Percentiles rank a stretch among this genome's conserved stretches.
Evolutionary conservation across 306 rosid species (phyloP).

Genomic region (Carpinus fangiana): DNA sequence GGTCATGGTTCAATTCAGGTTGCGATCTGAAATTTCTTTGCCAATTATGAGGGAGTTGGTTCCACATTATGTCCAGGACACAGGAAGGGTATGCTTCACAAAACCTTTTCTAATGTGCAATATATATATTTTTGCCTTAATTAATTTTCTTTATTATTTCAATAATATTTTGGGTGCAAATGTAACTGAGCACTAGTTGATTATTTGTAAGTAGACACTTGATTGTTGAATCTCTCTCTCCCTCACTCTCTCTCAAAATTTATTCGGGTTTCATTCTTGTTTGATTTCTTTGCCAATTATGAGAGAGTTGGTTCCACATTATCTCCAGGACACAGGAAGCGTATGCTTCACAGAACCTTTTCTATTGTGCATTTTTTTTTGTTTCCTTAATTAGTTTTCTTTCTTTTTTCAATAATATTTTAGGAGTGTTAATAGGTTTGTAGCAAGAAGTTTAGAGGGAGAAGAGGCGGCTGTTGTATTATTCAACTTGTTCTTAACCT

Average conservation of each 20-base stretch:
- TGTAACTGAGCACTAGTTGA: neutral
- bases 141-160: neutral
- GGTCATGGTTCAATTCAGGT: conserved; percentile 56
- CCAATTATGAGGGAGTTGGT: conserved; percentile 92
- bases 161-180: neutral
- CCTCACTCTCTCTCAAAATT: neutral
- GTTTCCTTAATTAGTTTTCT: neutral
- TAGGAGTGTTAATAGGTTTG: too few species aligned
- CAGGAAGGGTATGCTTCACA: conserved; percentile 64
- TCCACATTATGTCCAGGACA: conserved; percentile 97
- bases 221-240: neutral
- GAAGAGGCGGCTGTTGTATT: too few species aligned
- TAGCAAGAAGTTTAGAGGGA: too few species aligned
- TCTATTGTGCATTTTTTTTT: neutral
- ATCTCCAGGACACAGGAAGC: conserved; percentile 92
- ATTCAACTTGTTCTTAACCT: too few species aligned
- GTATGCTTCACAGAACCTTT: conserved; percentile 39
- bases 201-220: neutral
- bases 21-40: conserved; percentile 87
- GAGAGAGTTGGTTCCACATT: conserved; percentile 95
- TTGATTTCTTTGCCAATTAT: conserved; percentile 75
- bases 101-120: neutral
- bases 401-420: neutral
- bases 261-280: neutral
- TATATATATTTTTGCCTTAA: neutral